Percentiles rank a stretch among this genome's conserved stretches.
These are phyloP conservation scores for Usnea hakonensis DNA, from an alignment of 495 filamentous ascomycete species.

Conservation along the genomic window DNA sequence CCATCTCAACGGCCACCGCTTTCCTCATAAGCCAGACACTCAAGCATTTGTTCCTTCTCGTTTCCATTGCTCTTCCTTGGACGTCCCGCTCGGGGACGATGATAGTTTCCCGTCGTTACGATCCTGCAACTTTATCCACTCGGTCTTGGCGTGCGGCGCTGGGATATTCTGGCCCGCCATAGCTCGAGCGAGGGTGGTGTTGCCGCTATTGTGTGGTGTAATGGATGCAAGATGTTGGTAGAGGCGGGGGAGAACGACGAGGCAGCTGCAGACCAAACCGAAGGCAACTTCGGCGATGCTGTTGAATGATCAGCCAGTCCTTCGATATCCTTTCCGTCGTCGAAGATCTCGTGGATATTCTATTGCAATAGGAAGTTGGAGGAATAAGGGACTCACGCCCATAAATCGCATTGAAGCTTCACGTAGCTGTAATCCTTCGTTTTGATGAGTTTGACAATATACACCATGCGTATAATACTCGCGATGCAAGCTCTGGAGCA, in stretches of 20 bases:
- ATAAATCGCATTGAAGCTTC: slow-evolving; percentile 8
- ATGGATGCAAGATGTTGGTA: slow-evolving; percentile 2
- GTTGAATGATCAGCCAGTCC: background rate
- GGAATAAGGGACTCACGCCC: slow-evolving; percentile 11
- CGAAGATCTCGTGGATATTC: background rate
- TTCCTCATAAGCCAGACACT: background rate
- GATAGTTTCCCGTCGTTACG: background rate
- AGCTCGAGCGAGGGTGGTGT: background rate
- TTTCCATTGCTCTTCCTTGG: background rate
- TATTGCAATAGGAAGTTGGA: too few species aligned
- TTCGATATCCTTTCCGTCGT: background rate
- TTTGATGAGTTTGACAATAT: background rate
- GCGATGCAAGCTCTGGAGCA: slow-evolving; percentile 12
- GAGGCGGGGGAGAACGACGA: slow-evolving; percentile 14
- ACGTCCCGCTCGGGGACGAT: background rate
- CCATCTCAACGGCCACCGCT: background rate
- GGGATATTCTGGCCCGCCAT: background rate
- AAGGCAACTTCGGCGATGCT: slow-evolving; percentile 13
- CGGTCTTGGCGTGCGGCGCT: background rate
- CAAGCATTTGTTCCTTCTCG: background rate
- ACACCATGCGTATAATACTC: slow-evolving; percentile 18
- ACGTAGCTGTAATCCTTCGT: slow-evolving; percentile 13
- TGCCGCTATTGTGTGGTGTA: background rate
- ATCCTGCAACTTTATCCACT: background rate
- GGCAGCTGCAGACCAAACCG: slow-evolving; percentile 15